A percentile compares a stretch with the other conserved stretches of the same genome.
Conservation (phyloP, 2,329 filamentous ascomycete species). For the Botrytis deweyae region DNA sequence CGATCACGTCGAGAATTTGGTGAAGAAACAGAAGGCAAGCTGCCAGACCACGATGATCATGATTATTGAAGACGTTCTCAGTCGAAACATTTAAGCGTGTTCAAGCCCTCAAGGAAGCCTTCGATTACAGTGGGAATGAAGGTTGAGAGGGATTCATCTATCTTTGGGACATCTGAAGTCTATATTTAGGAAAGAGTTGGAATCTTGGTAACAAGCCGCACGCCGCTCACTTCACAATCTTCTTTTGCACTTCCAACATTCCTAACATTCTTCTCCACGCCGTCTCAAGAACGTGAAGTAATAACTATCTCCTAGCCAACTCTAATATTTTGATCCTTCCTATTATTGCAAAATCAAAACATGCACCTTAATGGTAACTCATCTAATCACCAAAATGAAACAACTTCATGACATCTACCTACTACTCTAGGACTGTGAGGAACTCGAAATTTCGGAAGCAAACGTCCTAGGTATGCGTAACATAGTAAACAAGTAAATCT, state of each 20-base stretch:
- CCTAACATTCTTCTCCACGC: not conserved
- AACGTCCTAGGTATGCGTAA: not conserved
- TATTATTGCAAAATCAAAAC: not conserved
- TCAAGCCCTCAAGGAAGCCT: not conserved
- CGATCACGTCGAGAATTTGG: too few species aligned
- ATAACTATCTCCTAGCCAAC: not conserved
- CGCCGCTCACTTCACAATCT: not conserved
- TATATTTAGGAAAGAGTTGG: not conserved
- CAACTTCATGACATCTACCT: not conserved
- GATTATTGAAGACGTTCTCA: not conserved
- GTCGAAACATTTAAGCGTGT: not conserved
- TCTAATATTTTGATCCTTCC: not conserved
- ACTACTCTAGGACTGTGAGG: not conserved
- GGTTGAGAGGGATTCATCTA: not conserved
- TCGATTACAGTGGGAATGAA: not conserved
- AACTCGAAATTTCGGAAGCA: not conserved
- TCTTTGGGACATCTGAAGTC: not conserved
- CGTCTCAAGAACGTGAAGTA: not conserved
- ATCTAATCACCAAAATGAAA: not conserved
- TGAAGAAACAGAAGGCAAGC: not conserved
- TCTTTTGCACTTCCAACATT: not conserved
- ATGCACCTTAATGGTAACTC: not conserved
- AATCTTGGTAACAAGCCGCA: not conserved
- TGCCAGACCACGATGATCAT: not conserved
- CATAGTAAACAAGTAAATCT: not conserved